These are phyloP conservation scores for Typha latifolia DNA, from an alignment of 176 grass and related monocot species.

Conservation along the genomic window DNA sequence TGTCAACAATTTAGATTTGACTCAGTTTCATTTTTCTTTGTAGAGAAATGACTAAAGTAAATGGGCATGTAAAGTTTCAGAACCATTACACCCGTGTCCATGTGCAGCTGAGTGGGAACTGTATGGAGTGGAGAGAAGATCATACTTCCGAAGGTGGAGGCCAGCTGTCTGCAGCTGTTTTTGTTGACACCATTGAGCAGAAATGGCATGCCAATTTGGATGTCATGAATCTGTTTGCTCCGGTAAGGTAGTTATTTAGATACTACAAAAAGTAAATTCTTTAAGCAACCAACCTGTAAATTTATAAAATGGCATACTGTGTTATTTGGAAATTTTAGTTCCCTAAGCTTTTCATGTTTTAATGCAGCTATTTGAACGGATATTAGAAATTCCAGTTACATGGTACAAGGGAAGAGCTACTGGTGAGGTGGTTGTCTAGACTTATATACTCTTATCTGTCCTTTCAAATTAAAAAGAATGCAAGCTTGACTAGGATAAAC, in stretches of 20 bases:
- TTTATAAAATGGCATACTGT: constrained; percentile 10
- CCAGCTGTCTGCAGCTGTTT: constrained; percentile 81
- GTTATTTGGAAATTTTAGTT: constrained; percentile 24
- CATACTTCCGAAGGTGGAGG: constrained; percentile 87
- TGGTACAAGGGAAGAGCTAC: constrained; percentile 89
- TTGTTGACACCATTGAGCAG: constrained; percentile 84
- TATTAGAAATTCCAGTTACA: constrained; percentile 77
- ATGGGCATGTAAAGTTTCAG: constrained; percentile 65
- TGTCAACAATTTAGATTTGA: not conserved
- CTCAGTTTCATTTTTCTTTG: constrained; percentile 11
- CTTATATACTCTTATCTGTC: constrained; percentile 24
- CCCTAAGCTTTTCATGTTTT: constrained; percentile 7
- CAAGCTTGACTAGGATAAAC: too few relatives aligned
- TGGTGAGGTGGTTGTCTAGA: constrained; percentile 89
- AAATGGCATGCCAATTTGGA: constrained; percentile 97
- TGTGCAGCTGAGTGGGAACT: constrained; percentile 66
- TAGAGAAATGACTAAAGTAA: constrained; percentile 85
- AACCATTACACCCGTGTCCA: constrained; percentile 67
- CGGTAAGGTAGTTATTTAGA: constrained; percentile 44
- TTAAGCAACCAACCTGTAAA: too few relatives aligned
- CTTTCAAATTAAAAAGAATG: not conserved
- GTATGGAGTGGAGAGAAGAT: constrained; percentile 93
- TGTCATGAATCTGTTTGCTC: constrained; percentile 69
- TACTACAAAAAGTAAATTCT: too few relatives aligned
- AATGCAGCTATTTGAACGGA: constrained; percentile 77